A percentile compares a stretch with the other conserved stretches of the same genome.
Evolutionary conservation across 345 rosid species (phyloP).

Genomic region (Balakata baccata): DNA sequence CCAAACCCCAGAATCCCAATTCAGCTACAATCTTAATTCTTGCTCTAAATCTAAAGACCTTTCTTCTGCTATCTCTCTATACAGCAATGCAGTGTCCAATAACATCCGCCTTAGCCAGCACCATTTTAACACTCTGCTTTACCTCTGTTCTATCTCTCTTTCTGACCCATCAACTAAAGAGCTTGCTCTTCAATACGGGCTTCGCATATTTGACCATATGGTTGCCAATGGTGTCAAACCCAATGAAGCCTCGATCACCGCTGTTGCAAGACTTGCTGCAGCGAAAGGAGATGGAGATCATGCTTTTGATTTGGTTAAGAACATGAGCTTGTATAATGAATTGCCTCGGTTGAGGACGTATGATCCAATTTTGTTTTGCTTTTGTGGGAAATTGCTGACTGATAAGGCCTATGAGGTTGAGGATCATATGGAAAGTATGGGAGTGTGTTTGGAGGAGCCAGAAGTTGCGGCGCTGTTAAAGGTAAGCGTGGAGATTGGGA

Average conservation of each 20-base stretch:
- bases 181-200: constrained; percentile 42
- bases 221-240: constrained; percentile 42
- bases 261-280: constrained; percentile 63
- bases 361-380: constrained; percentile 68
- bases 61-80: constrained; percentile 59
- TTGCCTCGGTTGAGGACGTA: constrained; percentile 71
- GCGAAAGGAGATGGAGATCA: constrained; percentile 70
- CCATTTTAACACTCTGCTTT: constrained; percentile 65
- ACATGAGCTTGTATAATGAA: constrained; percentile 42
- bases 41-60: constrained; percentile 65
- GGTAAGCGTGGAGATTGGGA: constrained; percentile 57
- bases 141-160: constrained; percentile 56
- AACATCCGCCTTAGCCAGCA: constrained; percentile 48
- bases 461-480: constrained; percentile 65
- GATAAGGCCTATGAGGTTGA: constrained; percentile 77
- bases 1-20: constrained; percentile 51
- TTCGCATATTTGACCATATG: constrained; percentile 59
- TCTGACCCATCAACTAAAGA: constrained; percentile 34
- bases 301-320: constrained; percentile 61
- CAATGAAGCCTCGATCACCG: constrained; percentile 68
- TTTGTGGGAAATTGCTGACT: constrained; percentile 60
- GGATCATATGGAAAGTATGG: constrained; percentile 54
- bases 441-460: constrained; percentile 59
- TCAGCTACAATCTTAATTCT: constrained; percentile 54
- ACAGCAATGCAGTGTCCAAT: constrained; percentile 41